phyloP scores from a whole-genome alignment of 2,329 filamentous ascomycete species.

The Ophiostoma tasmaniense region DNA sequence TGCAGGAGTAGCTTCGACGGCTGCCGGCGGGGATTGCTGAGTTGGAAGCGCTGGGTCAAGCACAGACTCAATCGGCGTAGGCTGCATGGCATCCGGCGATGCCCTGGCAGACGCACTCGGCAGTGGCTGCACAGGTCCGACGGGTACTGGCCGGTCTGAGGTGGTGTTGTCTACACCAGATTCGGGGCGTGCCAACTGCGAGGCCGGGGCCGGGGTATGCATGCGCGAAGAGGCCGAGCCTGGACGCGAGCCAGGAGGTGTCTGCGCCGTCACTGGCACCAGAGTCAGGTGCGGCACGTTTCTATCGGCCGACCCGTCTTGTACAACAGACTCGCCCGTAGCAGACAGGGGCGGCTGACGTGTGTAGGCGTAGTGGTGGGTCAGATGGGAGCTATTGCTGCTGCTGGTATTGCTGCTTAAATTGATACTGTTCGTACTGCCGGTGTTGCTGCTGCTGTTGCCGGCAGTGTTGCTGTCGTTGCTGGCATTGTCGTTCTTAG shows the following conservation, averaged over 20 bases:
- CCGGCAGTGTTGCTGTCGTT: not conserved
- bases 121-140: not conserved
- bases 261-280: not conserved
- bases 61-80: not conserved
- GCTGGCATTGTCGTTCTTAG: too few species aligned
- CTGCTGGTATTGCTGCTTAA: not conserved
- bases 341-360: not conserved
- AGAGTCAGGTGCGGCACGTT: not conserved
- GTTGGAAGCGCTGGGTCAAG: not conserved
- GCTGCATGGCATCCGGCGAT: not conserved
- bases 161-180: not conserved
- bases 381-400: not conserved
- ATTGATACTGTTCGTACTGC: not conserved
- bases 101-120: not conserved
- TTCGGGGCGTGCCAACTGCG: not conserved
- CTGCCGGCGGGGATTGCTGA: not conserved
- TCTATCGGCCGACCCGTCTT: not conserved
- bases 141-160: not conserved
- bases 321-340: not conserved
- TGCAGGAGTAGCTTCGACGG: not conserved
- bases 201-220: not conserved
- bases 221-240: not conserved
- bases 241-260: not conserved
- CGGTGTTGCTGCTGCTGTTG: not conserved
- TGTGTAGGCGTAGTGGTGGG: not conserved